Evolutionary conservation across 2,329 filamentous ascomycete species (phyloP), one percentile per base, ranked within the genome.

Genomic region (Calonectria henricotiae): DNA sequence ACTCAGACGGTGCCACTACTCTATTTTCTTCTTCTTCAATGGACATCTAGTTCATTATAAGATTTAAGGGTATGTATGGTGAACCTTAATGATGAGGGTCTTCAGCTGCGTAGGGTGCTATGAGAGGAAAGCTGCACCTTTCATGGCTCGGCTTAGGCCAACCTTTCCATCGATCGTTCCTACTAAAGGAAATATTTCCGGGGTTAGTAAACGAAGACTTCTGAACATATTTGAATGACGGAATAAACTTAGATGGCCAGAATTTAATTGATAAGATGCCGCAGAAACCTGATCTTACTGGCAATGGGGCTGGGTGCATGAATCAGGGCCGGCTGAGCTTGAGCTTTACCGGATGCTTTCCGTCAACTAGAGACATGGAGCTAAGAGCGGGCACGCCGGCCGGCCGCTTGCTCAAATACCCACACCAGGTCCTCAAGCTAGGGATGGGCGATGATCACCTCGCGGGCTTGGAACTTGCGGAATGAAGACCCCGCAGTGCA

Each of bases 141-240:
- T 37, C 35, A 37, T 8, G 12, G 12, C 9, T 7, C 35, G 8
- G 35, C 35, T 13, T 37, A 2, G 5, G 35, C 35, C 4, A 41
- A 17, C 13, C 13, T 15, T 17, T 12, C 5, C 11, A 35, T 37
- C 9, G 12, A 25, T 1, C n/a, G 4, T 39, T 25, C 20, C n/a
- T 5, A 2, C 4, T 15, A 17, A 13, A 3, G 20, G 20, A 23
- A 39, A 25, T 4, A 5, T 25, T 39, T 25, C 20, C 20, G 20
- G 6, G 23, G 3, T 15, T 2, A 39, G 20, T 15, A 39, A 58
- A 39, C 17, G 20, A 37, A 58, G 17, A 39, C 17, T 58, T 27
- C 20, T 58, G n/a, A 8, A 39, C n/a, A 23, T 58, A 58, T 58
- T 55, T 58, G 20, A 39, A 58, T 58, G 51, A 58, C 51, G 51